Evolutionary conservation across 371 early-diverging fungal genomes (phyloP).

Genomic region (Syncephalastrum racemosum): DNA sequence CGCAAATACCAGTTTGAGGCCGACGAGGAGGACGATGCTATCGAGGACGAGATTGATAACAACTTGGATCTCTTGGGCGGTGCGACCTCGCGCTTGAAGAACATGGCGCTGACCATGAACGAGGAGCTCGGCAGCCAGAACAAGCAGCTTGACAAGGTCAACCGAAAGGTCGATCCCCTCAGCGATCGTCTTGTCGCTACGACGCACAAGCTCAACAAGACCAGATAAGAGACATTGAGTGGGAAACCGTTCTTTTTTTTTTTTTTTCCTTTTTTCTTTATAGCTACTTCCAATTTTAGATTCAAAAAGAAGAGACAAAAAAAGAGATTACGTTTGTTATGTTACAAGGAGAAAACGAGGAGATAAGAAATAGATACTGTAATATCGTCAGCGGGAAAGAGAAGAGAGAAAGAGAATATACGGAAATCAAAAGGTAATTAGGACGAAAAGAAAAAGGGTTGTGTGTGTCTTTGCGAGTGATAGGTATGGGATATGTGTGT

Average conservation of each 20-base stretch:
- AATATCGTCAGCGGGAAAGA: not conserved
- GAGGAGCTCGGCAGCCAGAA: constrained; percentile 76
- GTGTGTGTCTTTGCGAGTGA: not conserved
- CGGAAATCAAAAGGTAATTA: not conserved
- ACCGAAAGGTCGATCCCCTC: constrained; percentile 44
- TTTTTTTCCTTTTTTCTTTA: constrained; percentile 12
- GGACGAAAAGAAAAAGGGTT: not conserved
- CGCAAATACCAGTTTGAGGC: constrained; percentile 66
- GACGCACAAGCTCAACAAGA: constrained; percentile 49
- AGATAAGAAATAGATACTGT: constrained; percentile 2
- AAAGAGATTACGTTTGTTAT: constrained; percentile 9
- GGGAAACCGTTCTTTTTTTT: too few relatives aligned
- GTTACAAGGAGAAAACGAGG: constrained; percentile 1
- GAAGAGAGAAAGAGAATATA: not conserved
- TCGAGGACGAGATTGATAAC: constrained; percentile 81
- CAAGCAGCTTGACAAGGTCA: constrained; percentile 27
- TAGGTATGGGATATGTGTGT: not conserved
- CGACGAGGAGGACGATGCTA: constrained; percentile 61
- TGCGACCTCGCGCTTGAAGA: constrained; percentile 66
- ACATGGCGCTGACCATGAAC: constrained; percentile 74
- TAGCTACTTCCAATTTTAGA: constrained; percentile 3
- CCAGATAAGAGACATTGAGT: constrained; percentile 12
- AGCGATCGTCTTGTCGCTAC: constrained; percentile 40
- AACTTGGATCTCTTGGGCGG: constrained; percentile 72
- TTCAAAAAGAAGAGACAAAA: constrained; percentile 6